Evolutionary conservation across 1,284 basidiomycete species (phyloP).

Genomic region (Inonotus hispidus): DNA sequence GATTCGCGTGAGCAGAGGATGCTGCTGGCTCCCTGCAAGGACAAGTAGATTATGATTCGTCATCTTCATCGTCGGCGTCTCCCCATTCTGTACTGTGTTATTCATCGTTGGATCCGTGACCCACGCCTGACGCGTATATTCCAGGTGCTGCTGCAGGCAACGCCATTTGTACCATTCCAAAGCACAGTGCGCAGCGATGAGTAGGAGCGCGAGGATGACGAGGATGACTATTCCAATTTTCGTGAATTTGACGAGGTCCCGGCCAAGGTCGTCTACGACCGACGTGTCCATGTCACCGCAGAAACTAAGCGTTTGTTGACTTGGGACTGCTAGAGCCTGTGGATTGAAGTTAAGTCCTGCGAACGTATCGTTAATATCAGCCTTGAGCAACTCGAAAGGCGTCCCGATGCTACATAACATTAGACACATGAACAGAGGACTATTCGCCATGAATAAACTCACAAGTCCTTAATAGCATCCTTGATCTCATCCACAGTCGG

Average conservation of each 20-base stretch:
- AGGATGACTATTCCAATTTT: slow-evolving; percentile 75
- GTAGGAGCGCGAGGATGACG: slow-evolving; percentile 52
- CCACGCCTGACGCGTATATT: slow-evolving; percentile 71
- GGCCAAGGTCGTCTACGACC: slow-evolving; percentile 77
- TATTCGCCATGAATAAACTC: slow-evolving; percentile 28
- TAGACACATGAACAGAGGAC: slow-evolving; percentile 11
- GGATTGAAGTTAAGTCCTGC: slow-evolving; percentile 63
- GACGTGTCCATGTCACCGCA: slow-evolving; percentile 76
- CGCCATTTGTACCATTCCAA: slow-evolving; percentile 82
- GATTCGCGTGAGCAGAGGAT: slow-evolving; percentile 67
- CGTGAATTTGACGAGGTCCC: slow-evolving; percentile 68
- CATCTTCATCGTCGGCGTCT: slow-evolving; percentile 50
- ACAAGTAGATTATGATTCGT: slow-evolving; percentile 73
- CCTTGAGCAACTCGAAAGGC: slow-evolving; percentile 81
- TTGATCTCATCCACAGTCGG: slow-evolving; percentile 79
- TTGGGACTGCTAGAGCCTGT: slow-evolving; percentile 68
- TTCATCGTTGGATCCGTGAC: slow-evolving; percentile 58
- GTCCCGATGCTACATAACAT: slow-evolving; percentile 57
- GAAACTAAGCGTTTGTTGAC: slow-evolving; percentile 57
- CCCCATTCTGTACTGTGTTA: slow-evolving; percentile 31
- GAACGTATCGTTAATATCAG: slow-evolving; percentile 85
- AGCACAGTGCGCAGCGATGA: slow-evolving; percentile 59
- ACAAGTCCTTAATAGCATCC: slow-evolving; percentile 68
- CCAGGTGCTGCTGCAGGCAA: slow-evolving; percentile 56
- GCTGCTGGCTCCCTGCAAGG: slow-evolving; percentile 57